Base-by-base conservation (phyloP, 495 filamentous ascomycete genomes). In the Elaphomyces granulatus region DNA sequence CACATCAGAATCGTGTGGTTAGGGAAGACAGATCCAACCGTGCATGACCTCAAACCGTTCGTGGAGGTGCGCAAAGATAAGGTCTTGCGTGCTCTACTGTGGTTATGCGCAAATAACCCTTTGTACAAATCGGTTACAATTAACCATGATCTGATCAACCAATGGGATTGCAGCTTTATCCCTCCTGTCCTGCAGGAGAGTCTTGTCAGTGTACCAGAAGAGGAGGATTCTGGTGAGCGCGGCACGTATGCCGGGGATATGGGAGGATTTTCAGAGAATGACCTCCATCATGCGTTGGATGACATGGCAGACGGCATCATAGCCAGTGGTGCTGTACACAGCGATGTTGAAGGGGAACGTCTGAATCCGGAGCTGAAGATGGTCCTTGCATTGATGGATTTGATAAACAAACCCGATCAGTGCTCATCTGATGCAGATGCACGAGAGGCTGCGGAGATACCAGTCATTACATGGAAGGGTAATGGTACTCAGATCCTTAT, bases 341-440 rank as follows among this genome's bases (percentile, higher is more conserved):
- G 20, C 17, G 42, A 49, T 23, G 18, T 49, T 10, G 42, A 49
- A 12, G 34, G 38, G 10, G 46, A 49, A 15, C 46, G 46, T n/a
- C 38, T 44, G 20, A 41, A 48, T 31, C 43, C 46, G 8, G 41
- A 48, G 20, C 12, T 30, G 3, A 34, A 34, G 7, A 18, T 48
- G 0, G 30, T 48, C 8, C 17, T 36, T 16, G 41, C 36, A 9
- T 2, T 46, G 15, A 10, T 38, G 8, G 15, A 38, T 38, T 6
- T 7, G 33, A 6, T 37, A 4, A 12, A 15, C 12, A 9, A 37
- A 10, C 16, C 16, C 18, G 12, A 15, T 12, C 3, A 37, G 12
- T 10, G n/a, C n/a, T n/a, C n/a, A n/a, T n/a, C n/a, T n/a, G n/a
- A n/a, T n/a, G n/a, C n/a, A n/a, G n/a, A n/a, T n/a, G n/a, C n/a